Base-by-base conservation (phyloP, 2,329 filamentous ascomycete species). In the Herpotrichia juniperi region DNA sequence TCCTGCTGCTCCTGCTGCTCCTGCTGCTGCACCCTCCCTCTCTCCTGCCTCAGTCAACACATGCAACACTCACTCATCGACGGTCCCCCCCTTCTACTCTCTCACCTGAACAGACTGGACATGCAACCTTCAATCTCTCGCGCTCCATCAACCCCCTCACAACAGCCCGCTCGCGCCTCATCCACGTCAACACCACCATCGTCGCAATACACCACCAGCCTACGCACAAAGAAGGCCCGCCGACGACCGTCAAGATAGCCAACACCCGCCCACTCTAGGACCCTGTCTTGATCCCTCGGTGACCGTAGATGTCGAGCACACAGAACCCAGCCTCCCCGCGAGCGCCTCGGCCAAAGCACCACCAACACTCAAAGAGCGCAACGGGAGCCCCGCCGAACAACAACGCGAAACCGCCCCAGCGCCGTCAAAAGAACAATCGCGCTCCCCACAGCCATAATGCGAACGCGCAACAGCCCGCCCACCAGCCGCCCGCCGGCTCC, bases 251-350 rank as follows among this genome's bases (percentile, higher is more conserved):
- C 59, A 19, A 63, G 61, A 65, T 67, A 68, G 51, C 57, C 52
- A 42, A 40, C 32, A 34, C 16, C 43, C 34, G 46, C 43, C 37
- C 43, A 31, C 32, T 50, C 46, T 28, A 31, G 42, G 43, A 52
- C 42, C 25, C 16, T 24, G 21, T 32, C 14, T 39, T 49, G 31
- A 42, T 17, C 21, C 45, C 17, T 39, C 32, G 30, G 43, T 48
- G 34, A 54, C 54, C 17, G 59, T 56, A 68, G 53, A 73, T 73
- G 70, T 70, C 69, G 61, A 68, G 60, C 50, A 57, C 61, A 45
- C 65, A 69, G 47, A 59, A 54, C 22, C 63, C 66, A 28, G 67
- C 68, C 45, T 72, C 70, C 47, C 69, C 71, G 49, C 71, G 67
- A 50, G 58, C 64, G 45, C 59, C 70, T 47, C 62, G 70, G 56